A percentile compares a stretch with the other conserved stretches of the same genome.
These are phyloP conservation scores for Periconia macrospinosa DNA, from an alignment of 2,329 filamentous ascomycete genomes.

Conservation along the genomic window DNA sequence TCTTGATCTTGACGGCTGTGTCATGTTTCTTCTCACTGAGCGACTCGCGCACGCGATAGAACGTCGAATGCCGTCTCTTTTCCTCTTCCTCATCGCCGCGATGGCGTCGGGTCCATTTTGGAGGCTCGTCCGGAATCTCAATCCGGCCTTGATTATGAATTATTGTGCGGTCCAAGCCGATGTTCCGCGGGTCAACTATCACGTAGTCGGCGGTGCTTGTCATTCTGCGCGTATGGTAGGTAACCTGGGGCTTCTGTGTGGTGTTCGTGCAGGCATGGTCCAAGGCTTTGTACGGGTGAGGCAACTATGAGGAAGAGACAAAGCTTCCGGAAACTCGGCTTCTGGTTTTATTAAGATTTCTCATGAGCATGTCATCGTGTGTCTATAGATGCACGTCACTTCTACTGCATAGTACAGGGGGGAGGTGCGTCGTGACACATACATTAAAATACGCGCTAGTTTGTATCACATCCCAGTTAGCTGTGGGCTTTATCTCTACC, in stretches of 20 bases:
- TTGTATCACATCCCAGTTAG: no score
- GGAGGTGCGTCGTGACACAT: no score
- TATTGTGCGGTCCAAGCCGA: constrained; percentile 17
- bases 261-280: background rate
- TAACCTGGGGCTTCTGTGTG: background rate
- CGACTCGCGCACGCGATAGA: constrained; percentile 7
- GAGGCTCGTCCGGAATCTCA: constrained; percentile 7
- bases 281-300: background rate
- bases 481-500: no score
- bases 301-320: background rate
- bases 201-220: constrained; percentile 1
- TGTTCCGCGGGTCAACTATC: constrained; percentile 3
- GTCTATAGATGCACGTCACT: no score
- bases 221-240: background rate
- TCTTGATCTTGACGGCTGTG: constrained; percentile 24
- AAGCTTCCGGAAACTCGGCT: no score
- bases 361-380: no score
- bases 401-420: no score
- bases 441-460: no score
- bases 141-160: constrained; percentile 13
- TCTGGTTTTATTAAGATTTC: no score
- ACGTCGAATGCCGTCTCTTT: background rate
- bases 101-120: background rate
- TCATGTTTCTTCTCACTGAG: constrained; percentile 23
- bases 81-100: constrained; percentile 7